Percentiles rank a stretch among this genome's conserved stretches.
These are phyloP conservation scores for Daucus carota DNA, from an alignment of 129 eudicot species.

Conservation along the genomic window DH1_v3.0 NC_030389.2:27785001-27785500, in stretches of 20 bases:
- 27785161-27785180: background rate
- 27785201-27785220: background rate
- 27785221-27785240: background rate
- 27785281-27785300: background rate
- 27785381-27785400: background rate
- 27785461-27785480: background rate
- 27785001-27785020: background rate
- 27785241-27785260: background rate
- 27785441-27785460: background rate
- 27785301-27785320: background rate
- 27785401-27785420: background rate
- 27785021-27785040: background rate
- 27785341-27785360: background rate
- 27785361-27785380: background rate
- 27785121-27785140: background rate
- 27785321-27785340: background rate
- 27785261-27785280: background rate
- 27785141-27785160: background rate
- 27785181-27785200: too few species aligned
- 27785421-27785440: background rate
- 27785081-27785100: background rate
- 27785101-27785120: background rate
- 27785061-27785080: too few species aligned
- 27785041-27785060: background rate
- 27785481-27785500: background rate